phyloP scores from a whole-genome alignment of 164 flowering plant genomes.

The Aristolochia fimbriata region DNA sequence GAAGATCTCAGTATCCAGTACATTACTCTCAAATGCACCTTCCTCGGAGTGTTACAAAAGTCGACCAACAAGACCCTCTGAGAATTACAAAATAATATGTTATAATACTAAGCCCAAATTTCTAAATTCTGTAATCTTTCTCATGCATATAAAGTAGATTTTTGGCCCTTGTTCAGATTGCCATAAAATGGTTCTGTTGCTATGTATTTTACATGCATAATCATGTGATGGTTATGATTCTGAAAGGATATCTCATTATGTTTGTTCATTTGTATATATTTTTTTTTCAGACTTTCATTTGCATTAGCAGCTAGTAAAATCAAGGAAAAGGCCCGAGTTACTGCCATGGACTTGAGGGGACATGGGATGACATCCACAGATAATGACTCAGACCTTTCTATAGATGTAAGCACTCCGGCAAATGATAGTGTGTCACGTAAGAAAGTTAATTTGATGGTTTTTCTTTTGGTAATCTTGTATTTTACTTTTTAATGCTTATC shows the following conservation, averaged over 20 bases:
- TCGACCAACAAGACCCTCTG: too few relatives aligned
- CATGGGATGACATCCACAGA: slow-evolving; percentile 86
- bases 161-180: background rate
- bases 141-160: background rate
- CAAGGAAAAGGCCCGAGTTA: slow-evolving; percentile 80
- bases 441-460: background rate
- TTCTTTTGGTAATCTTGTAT: background rate
- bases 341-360: slow-evolving; percentile 92
- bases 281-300: slow-evolving; percentile 75
- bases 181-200: background rate
- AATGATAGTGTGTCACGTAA: background rate
- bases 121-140: background rate
- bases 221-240: background rate
- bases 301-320: slow-evolving; percentile 66
- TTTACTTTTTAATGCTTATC: background rate
- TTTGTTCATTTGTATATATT: background rate
- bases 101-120: background rate
- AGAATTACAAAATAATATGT: too few relatives aligned
- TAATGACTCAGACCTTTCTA: slow-evolving; percentile 72
- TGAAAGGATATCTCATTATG: background rate
- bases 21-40: too few relatives aligned
- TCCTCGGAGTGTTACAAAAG: too few relatives aligned
- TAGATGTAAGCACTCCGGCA: slow-evolving; percentile 41
- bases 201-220: background rate
- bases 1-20: too few relatives aligned